Base-by-base conservation (phyloP, 75 land plant genomes). In the Selaginella moellendorffii region DNA sequence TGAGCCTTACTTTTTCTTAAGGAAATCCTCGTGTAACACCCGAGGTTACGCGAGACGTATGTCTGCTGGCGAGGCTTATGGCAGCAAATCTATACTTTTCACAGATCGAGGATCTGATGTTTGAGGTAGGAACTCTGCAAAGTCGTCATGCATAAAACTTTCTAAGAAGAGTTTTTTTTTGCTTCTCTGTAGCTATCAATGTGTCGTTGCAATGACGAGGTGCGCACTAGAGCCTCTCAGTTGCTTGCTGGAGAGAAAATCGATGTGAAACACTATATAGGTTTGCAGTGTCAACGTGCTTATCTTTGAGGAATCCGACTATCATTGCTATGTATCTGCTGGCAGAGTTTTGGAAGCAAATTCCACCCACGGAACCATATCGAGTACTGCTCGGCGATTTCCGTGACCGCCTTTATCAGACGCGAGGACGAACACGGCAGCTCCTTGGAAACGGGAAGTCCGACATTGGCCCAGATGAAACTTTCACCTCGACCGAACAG, bases 21-120 rank as follows among this genome's bases (percentile, higher is more conserved):
- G 97, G 97, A 36, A 92, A 92, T 80, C 97, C 97, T 5, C 72
- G 97, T 58, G 97, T 90, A 12, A 90, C 97, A 28, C 93, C 97
- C 8, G 97, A 90, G 64, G 97, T 90, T 26, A 90, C 97, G 30
- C 80, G 93, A 66, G 97, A 90, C 68, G 97, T 90, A 0, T 90
- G 97, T 70, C 74, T 90, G 65, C 71, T 90, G 65, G 97, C 97
- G 65, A 77, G 88, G 72, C 77, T 87, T 81, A 90, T 87, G 85
- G 93, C 93, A 59, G 80, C 86, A 30, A 88, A 87, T 58, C 56
- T 90, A 54, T 87, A 90, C 68, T 85, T 71, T 42, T 85, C 97
- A 22, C 88, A 88, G 62, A 90, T 90, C 23, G 97, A 90, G 68
- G 86, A 90, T 58, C 80, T 90, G n/a, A 90, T 90, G 97, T 90